These are phyloP conservation scores for Chlamydomonas sp. DNA, from an alignment of 139 green algal genomes.

Conservation along the genomic window DNA sequence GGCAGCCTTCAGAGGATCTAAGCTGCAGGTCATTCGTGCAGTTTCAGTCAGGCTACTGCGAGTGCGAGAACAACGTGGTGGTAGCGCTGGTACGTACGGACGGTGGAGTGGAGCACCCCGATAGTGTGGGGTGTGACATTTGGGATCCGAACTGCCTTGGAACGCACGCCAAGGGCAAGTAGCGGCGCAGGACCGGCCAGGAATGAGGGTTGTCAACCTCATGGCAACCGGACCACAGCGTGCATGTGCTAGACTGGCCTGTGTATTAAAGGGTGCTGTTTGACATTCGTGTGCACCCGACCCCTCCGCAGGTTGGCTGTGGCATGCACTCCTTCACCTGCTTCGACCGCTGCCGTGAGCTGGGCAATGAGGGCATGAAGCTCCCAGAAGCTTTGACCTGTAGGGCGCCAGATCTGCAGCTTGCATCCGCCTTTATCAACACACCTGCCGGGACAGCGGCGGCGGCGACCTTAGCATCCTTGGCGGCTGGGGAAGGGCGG, in stretches of 20 bases:
- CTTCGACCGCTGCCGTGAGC: neutral
- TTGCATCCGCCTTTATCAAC: neutral
- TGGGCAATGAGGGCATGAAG: neutral
- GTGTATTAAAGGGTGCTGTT: too few species aligned
- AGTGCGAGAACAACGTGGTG: neutral
- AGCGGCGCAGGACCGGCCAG: too few species aligned
- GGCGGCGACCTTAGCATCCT: too few species aligned
- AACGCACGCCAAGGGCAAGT: too few species aligned
- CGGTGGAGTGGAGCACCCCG: too few species aligned
- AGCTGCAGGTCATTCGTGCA: neutral
- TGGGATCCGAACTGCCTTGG: too few species aligned
- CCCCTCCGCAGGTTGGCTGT: neutral
- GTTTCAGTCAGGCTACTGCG: neutral
- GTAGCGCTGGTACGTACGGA: neutral
- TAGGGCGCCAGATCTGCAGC: neutral
- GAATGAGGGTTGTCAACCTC: too few species aligned
- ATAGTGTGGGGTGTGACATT: too few species aligned
- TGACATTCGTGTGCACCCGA: neutral
- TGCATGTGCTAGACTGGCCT: too few species aligned
- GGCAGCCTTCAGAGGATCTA: neutral
- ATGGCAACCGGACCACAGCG: too few species aligned
- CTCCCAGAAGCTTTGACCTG: neutral
- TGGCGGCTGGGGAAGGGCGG: too few species aligned
- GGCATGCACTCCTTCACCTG: conserved; percentile 4
- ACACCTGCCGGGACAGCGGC: neutral